These are phyloP conservation scores for Phanerochaete carnosa DNA, from an alignment of 768 basidiomycete species.

Conservation along the genomic window DNA sequence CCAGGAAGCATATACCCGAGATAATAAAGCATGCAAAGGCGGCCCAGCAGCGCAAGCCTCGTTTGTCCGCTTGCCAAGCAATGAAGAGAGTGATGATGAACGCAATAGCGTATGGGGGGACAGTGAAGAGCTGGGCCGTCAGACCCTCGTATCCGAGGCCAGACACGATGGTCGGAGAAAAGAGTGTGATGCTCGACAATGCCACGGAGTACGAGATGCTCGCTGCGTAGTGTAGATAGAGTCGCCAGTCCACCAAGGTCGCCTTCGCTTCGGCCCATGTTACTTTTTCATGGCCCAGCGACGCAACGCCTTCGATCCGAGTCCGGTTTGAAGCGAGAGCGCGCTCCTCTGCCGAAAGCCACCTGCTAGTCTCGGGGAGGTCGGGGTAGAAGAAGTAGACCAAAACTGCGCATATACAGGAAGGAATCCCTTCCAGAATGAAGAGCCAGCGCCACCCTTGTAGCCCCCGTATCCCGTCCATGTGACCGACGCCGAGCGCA, in stretches of 20 bases:
- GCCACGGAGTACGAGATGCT: constrained; percentile 43
- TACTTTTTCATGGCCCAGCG: constrained; percentile 32
- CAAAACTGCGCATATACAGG: constrained; percentile 33
- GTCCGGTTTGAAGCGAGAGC: constrained; percentile 43
- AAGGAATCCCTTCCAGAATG: constrained; percentile 46
- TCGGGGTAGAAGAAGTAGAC: constrained; percentile 39
- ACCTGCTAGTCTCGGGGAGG: constrained; percentile 44
- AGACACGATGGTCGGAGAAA: constrained; percentile 49
- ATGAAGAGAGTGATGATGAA: constrained; percentile 24
- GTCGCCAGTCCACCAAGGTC: constrained; percentile 34
- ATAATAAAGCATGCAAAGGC: constrained; percentile 24
- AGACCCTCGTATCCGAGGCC: constrained; percentile 48
- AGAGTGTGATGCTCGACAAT: constrained; percentile 45
- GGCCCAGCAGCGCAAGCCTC: constrained; percentile 14
- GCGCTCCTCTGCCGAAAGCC: constrained; percentile 42
- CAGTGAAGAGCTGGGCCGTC: constrained; percentile 61
- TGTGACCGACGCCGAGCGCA: constrained; percentile 33
- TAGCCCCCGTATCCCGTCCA: constrained; percentile 24
- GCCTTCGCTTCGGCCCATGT: constrained; percentile 35
- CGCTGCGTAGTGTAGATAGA: constrained; percentile 37
- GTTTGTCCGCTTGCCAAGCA: constrained; percentile 17
- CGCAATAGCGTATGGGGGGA: constrained; percentile 59
- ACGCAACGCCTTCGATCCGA: constrained; percentile 37
- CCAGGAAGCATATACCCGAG: constrained; percentile 17
- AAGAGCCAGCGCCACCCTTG: constrained; percentile 35